Evolutionary conservation across 2,329 filamentous ascomycete genomes (phyloP), one percentile per base, ranked within the genome.

Genomic region (Aureobasidium sp.): DNA sequence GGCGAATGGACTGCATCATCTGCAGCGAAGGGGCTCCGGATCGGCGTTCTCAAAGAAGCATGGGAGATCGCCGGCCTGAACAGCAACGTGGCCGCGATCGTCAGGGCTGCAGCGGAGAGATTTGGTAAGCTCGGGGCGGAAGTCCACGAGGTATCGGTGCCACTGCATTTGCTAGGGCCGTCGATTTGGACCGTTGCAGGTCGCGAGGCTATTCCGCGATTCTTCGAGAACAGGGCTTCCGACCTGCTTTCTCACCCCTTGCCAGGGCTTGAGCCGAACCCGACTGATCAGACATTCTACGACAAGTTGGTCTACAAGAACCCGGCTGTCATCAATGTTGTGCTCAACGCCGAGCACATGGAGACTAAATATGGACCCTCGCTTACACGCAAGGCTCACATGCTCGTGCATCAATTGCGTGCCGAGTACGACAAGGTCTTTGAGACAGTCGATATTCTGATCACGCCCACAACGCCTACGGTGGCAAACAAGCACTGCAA

Each of bases 341-440:
- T 80, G 24, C 71, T 82, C 50, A 75, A 74, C 57, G 71, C 71
- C 12, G 71, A 67, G 12, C 69, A 72, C 46, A 63, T 73, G 51
- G 67, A 71, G 41, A 65, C 67, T 17, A 70, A 69, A 46, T 69
- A 71, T 61, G 69, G 69, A 3, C 67, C 70, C 13, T 53, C 65
- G 6, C 68, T 75, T 9, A 73, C 77, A 37, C 75, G 74, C 37
- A 81, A 82, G 69, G 78, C 78, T 0, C 72, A 80, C 63, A 74
- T 75, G 46, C 77, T 80, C 61, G 76, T 77, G 0, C 75, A 76
- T 53, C 70, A 81, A 67, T 70, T 82, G 27, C 73, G 78, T 2
- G 77, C 74, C 5, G 78, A 77, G 3, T 82, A 82, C 66, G 79
- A 82, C 65, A 64, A 66, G 13, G 78, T 73, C 0, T 67, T 82